Percentiles rank a stretch among this genome's conserved stretches.
These are phyloP conservation scores for Ophiostoma himal-ulmi DNA, from an alignment of 2,329 filamentous ascomycete genomes.

Conservation along the genomic window DNA sequence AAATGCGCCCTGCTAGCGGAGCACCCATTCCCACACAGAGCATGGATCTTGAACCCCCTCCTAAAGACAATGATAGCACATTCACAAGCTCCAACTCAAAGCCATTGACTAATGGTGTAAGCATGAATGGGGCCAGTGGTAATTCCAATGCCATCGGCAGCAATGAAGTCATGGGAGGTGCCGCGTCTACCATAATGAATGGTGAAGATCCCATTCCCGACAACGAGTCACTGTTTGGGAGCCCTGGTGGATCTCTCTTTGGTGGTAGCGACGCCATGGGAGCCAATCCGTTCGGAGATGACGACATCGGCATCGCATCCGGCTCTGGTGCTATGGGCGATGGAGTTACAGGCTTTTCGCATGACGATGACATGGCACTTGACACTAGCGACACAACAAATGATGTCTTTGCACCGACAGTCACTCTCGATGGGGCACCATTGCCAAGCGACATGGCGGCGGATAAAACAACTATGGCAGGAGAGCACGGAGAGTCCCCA, in stretches of 20 bases:
- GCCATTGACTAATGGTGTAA: conserved; percentile 50
- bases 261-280: conserved; percentile 64
- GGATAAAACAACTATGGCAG: not conserved
- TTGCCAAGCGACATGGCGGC: not conserved
- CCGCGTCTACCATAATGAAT: conserved; percentile 32
- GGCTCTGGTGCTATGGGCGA: conserved; percentile 33
- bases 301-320: conserved; percentile 53
- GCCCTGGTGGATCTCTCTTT: conserved; percentile 77
- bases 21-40: conserved; percentile 66
- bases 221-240: conserved; percentile 77
- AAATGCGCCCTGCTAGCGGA: conserved; percentile 71
- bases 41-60: conserved; percentile 51
- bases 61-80: conserved; percentile 63
- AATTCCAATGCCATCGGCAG: conserved; percentile 34
- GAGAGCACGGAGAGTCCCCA: not conserved
- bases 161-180: conserved; percentile 32
- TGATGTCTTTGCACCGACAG: conserved; percentile 27
- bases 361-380: conserved; percentile 36
- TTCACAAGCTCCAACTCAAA: conserved; percentile 70
- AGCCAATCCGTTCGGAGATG: conserved; percentile 63
- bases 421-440: not conserved
- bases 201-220: conserved; percentile 46
- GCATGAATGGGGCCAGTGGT: conserved; percentile 32
- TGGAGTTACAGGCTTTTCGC: conserved; percentile 19
- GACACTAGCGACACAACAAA: conserved; percentile 37